A percentile compares a stretch with the other conserved stretches of the same genome.
These are phyloP conservation scores for Musa schizocarpa DNA, from an alignment of 176 grass and related monocot species.

Conservation along the genomic window DNA sequence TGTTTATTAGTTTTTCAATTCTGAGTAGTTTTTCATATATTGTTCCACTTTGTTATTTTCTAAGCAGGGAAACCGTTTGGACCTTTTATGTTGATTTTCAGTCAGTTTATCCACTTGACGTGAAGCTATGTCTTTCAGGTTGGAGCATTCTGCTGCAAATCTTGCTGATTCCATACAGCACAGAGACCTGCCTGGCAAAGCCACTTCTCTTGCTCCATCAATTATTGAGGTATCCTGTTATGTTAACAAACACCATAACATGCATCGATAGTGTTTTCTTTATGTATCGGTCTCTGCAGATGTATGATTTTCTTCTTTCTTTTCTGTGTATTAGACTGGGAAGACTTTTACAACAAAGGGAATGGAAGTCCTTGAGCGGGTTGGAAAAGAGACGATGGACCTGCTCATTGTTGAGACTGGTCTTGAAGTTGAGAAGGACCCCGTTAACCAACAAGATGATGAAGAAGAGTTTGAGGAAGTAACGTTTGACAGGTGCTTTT, in stretches of 20 bases:
- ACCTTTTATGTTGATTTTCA: background rate
- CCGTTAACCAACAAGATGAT: constrained; percentile 46
- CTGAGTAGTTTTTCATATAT: background rate
- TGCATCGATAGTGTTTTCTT: constrained; percentile 8
- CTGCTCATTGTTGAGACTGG: constrained; percentile 88
- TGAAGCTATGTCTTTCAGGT: constrained; percentile 29
- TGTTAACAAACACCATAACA: constrained; percentile 15
- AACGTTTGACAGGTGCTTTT: constrained; percentile 96
- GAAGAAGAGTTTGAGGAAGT: constrained; percentile 87
- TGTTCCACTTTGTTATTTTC: background rate
- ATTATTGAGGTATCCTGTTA: constrained; percentile 59
- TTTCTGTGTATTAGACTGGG: constrained; percentile 45
- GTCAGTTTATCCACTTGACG: background rate
- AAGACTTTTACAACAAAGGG: constrained; percentile 77
- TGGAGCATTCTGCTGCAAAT: constrained; percentile 86
- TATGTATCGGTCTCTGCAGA: background rate
- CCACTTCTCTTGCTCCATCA: constrained; percentile 72
- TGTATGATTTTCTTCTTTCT: background rate
- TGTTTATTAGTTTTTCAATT: background rate
- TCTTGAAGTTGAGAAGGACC: constrained; percentile 73
- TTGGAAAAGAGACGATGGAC: constrained; percentile 97
- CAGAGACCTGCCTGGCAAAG: constrained; percentile 59
- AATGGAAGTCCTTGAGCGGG: constrained; percentile 88
- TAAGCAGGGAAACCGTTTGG: background rate
- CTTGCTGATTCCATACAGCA: constrained; percentile 87